Base-by-base conservation (phyloP, 2,329 filamentous ascomycete genomes). In the Cytospora leucostoma region DNA sequence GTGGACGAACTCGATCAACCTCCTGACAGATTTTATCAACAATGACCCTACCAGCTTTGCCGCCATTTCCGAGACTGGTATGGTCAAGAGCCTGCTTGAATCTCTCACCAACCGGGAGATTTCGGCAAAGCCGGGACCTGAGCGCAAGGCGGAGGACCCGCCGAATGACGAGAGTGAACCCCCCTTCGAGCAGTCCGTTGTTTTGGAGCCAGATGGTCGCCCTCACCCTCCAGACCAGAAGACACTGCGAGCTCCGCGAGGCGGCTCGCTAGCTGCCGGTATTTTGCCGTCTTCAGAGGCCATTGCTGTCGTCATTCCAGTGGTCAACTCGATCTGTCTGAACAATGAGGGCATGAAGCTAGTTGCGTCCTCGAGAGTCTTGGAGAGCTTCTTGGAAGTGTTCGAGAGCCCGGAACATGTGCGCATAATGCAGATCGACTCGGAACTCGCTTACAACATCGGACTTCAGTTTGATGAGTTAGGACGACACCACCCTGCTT, bases 31-130 rank as follows among this genome's bases (percentile, higher is more conserved):
- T 70, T 99, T 99, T 75, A 96, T 99, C 70, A 96, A 99, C 77
- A 97, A 98, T 72, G 95, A 99, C 71, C 95, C 95, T 0, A 99
- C 95, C 0, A 99, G 95, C 75, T 99, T 97, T 74, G 90, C 92
- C 34, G 92, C 97, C 32, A 95, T 99, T 68, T 92, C 92, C 15
- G 95, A 99, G 77, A 94, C 95, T 57, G 93, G 93, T 27, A 84
- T 99, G 69, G 93, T 95, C 71, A 90, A 90, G 73, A 91, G 88
- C 58, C 90, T 97, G 64, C 82, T 99, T 15, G 89, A 94, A 74
- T 88, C 93, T 4, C 85, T 98, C 60, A 96, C 87, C 1, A 82
- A 84, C 5, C 78, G 77, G 33, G 71, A 77, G 6, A 73, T 86
- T 6, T 70, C 76, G 6, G 72, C 79, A 57, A 74, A 75, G 8